phyloP scores from a whole-genome alignment of 164 flowering plant genomes.

The Vitis vinifera region ASM3070453v1 NC_081820.1:27152501-27153000 shows the following conservation, averaged over 20 bases:
- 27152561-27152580: constrained; percentile 60
- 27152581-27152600: constrained; percentile 13
- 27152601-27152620: neutral
- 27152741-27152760: constrained; percentile 60
- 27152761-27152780: constrained; percentile 50
- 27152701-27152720: constrained; percentile 66
- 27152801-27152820: constrained; percentile 3
- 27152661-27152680: constrained; percentile 57
- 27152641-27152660: neutral
- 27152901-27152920: too few species aligned
- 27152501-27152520: constrained; percentile 58
- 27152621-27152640: neutral
- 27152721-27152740: constrained; percentile 38
- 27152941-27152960: too few species aligned
- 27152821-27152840: neutral
- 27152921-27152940: too few species aligned
- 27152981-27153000: too few species aligned
- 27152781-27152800: constrained; percentile 42
- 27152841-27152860: neutral
- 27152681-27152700: constrained; percentile 83
- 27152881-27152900: neutral
- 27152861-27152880: neutral
- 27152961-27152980: too few species aligned
- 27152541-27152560: constrained; percentile 52
- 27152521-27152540: constrained; percentile 43